Evolutionary conservation across 2,329 filamentous ascomycete genomes (phyloP).

Genomic region (Colletotrichum phormii): DNA sequence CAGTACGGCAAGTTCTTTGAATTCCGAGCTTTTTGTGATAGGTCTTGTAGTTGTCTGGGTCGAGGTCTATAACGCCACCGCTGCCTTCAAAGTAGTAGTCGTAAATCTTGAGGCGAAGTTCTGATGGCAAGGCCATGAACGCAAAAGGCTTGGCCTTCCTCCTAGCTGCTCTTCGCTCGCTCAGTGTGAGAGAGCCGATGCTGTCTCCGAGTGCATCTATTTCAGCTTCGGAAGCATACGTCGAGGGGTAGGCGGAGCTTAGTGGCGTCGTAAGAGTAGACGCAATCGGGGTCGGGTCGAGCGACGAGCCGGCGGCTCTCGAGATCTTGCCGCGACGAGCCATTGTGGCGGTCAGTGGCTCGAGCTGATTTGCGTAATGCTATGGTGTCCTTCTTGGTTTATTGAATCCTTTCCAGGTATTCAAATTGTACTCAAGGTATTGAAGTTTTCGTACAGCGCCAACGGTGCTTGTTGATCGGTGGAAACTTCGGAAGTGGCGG

Average conservation of each 20-base stretch:
- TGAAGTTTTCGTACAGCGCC: background rate
- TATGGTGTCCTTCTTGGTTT: too few relatives aligned
- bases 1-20: constrained; percentile 69
- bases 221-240: constrained; percentile 52
- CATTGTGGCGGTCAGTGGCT: constrained; percentile 22
- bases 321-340: constrained; percentile 46
- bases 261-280: constrained; percentile 50
- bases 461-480: constrained; percentile 8
- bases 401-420: background rate
- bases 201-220: constrained; percentile 54
- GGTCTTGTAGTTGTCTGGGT: constrained; percentile 72
- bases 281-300: constrained; percentile 35
- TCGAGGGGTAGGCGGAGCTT: constrained; percentile 51
- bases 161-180: constrained; percentile 35
- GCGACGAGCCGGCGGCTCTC: constrained; percentile 42
- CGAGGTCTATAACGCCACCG: constrained; percentile 72
- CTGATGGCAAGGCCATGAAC: constrained; percentile 76
- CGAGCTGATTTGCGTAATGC: background rate
- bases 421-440: too few relatives aligned
- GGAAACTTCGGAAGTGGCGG: constrained; percentile 19
- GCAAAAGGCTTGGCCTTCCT: constrained; percentile 61
- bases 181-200: constrained; percentile 55
- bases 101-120: constrained; percentile 78
- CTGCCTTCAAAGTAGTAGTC: constrained; percentile 67
- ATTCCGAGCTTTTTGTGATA: constrained; percentile 70